Evolutionary conservation across 768 basidiomycete genomes (phyloP), one percentile per base, ranked within the genome.

Genomic region (Boletus subcaerulescens): DNA sequence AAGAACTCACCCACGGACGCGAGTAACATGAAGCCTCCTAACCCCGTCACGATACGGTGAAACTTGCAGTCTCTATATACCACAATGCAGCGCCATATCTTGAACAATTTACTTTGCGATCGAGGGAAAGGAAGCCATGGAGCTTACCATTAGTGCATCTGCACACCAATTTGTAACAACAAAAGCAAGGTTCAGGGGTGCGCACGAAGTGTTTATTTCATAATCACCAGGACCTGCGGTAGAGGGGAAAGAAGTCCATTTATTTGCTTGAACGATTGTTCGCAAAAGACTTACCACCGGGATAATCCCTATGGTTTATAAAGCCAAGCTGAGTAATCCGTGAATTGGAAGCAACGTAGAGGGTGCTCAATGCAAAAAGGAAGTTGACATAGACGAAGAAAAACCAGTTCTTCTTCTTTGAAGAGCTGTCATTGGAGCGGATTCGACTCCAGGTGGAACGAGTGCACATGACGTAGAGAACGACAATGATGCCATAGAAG

Each of bases 71-170:
- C 65, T 58, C 51, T 63, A 52, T 71, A 71, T 26, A 71, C 68
- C 41, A 71, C 65, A 14, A 66, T 53, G 42, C 68, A 72, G 8
- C 69, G 66, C 69, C 69, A 71, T 55, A 71, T 59, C 69, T 70
- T 51, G 39, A 0, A 24, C 22, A 10, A 11, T 41, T 67, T 10
- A 33, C 36, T 32, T 22, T 24, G 15, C 7, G 35, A 9, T 42
- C 2, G 29, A 36, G n/a, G n/a, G 31, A 33, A n/a, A 26, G 38
- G 18, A 20, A 33, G 4, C 2, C 20, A 32, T 35, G 4, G 46
- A 1, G 17, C 60, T 57, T 40, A 71, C 71, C 71, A 71, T 71
- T 6, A 71, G 50, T 8, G 58, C 50, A 35, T 71, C 65, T 31
- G 69, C 68, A 11, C 58, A 67, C 69, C 69, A 71, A 39, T 72